Conservation (phyloP, 306 rosid species). For the Nissolia schottii region DNA sequence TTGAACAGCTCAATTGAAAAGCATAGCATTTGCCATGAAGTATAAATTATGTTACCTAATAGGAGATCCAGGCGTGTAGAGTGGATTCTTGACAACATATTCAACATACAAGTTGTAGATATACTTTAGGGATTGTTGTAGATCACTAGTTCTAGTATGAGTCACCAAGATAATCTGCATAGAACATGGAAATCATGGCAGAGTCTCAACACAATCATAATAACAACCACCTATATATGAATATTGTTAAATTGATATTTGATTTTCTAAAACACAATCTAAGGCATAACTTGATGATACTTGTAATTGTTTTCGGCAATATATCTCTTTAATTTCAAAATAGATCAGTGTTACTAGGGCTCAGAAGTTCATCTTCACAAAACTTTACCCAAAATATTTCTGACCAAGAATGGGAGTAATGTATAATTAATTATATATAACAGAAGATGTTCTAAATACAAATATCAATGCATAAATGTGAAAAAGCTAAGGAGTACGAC, state of each 20-base stretch:
- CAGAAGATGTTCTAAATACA: too few relatives aligned
- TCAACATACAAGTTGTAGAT: slow-evolving; percentile 95
- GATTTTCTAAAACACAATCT: background rate
- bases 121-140: slow-evolving; percentile 78
- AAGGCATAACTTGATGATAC: slow-evolving; percentile 9
- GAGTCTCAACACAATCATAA: background rate
- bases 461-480: background rate
- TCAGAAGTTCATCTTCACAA: too few relatives aligned
- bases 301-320: background rate
- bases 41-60: slow-evolving; percentile 47
- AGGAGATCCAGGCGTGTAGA: slow-evolving; percentile 76
- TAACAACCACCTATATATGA: background rate
- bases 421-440: too few relatives aligned
- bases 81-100: slow-evolving; percentile 90
- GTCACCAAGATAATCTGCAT: slow-evolving; percentile 87
- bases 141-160: slow-evolving; percentile 85
- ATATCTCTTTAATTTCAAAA: background rate
- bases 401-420: background rate
- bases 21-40: background rate
- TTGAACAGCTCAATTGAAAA: slow-evolving; percentile 56
- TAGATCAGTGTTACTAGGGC: background rate
- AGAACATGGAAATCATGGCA: slow-evolving; percentile 1
- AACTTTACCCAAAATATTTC: too few relatives aligned
- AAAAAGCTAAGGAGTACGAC: slow-evolving; percentile 4
- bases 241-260: background rate